phyloP scores from a whole-genome alignment of 805 yeast genomes.

The Starmerella bombi region DNA sequence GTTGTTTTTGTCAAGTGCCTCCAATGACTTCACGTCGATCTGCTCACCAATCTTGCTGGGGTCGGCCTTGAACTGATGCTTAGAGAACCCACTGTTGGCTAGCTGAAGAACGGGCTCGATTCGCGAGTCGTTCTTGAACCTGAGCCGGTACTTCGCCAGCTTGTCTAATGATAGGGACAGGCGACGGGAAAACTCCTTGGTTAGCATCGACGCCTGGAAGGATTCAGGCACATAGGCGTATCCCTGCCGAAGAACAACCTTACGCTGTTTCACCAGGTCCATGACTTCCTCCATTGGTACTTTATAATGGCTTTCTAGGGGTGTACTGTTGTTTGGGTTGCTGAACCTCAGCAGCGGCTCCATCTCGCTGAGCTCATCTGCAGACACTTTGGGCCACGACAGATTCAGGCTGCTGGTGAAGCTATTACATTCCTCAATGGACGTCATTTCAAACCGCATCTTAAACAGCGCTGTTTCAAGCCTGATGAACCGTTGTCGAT shows the following conservation, averaged over 20 bases:
- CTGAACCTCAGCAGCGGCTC: constrained; percentile 35
- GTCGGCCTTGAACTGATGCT: constrained; percentile 17
- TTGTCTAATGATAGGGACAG: constrained; percentile 41
- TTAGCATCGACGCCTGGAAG: constrained; percentile 57
- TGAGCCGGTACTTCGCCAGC: constrained; percentile 67
- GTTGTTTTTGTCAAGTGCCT: constrained; percentile 38
- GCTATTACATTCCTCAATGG: constrained; percentile 50
- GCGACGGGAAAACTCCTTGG: constrained; percentile 49
- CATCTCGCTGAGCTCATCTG: constrained; percentile 44
- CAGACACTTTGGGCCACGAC: constrained; percentile 55
- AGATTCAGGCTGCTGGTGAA: constrained; percentile 56
- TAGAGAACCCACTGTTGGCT: constrained; percentile 45
- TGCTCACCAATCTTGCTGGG: constrained; percentile 25
- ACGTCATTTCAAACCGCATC: constrained; percentile 53
- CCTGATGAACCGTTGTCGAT: constrained; percentile 62
- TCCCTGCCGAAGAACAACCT: constrained; percentile 54
- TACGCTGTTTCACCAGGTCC: constrained; percentile 60
- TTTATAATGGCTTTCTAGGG: constrained; percentile 37
- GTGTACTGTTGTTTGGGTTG: constrained; percentile 32
- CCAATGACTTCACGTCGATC: constrained; percentile 50
- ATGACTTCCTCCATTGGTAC: constrained; percentile 75
- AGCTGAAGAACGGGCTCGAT: constrained; percentile 72
- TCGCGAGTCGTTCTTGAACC: constrained; percentile 85
- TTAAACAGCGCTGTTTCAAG: constrained; percentile 66
- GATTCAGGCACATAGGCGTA: constrained; percentile 74